These are phyloP conservation scores for Cladophialophora psammophila DNA, from an alignment of 2,329 filamentous ascomycete genomes.

Conservation along the genomic window DNA sequence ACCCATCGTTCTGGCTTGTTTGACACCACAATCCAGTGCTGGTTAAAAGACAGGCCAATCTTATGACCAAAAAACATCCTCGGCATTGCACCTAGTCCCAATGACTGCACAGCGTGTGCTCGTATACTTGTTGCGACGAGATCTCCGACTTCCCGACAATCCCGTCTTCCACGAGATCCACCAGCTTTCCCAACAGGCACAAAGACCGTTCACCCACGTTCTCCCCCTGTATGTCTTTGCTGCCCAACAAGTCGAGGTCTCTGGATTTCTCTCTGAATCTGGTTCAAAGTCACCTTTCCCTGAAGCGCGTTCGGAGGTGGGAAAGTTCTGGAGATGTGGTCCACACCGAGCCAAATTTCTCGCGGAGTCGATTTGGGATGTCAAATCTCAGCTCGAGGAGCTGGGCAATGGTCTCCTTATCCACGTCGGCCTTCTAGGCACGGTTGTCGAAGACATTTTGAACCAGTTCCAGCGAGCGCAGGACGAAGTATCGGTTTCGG, in stretches of 20 bases:
- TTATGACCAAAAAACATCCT: not conserved
- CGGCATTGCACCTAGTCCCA: not conserved
- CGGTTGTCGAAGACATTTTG: constrained; percentile 67
- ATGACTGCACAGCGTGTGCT: constrained; percentile 58
- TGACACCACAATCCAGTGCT: not conserved
- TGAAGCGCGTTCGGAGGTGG: constrained; percentile 70
- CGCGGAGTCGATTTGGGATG: constrained; percentile 74
- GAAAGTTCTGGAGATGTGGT: constrained; percentile 75
- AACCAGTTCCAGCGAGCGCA: constrained; percentile 54
- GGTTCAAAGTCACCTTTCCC: constrained; percentile 66
- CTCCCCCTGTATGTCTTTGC: constrained; percentile 75
- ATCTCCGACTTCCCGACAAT: constrained; percentile 77
- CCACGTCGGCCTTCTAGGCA: constrained; percentile 67
- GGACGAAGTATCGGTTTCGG: constrained; percentile 60
- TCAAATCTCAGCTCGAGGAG: constrained; percentile 68
- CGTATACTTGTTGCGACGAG: constrained; percentile 75
- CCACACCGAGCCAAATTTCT: constrained; percentile 75
- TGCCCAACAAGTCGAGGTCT: constrained; percentile 75
- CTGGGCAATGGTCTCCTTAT: constrained; percentile 68
- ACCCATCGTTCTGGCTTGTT: not conserved
- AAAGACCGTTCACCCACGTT: constrained; percentile 66
- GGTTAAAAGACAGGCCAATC: not conserved
- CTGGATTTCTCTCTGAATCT: constrained; percentile 70
- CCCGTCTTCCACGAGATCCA: constrained; percentile 69
- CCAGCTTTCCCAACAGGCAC: constrained; percentile 56